Evolutionary conservation across 2,329 filamentous ascomycete species (phyloP), one percentile per base, ranked within the genome.

Genomic region (Alternaria ventricosa): DNA sequence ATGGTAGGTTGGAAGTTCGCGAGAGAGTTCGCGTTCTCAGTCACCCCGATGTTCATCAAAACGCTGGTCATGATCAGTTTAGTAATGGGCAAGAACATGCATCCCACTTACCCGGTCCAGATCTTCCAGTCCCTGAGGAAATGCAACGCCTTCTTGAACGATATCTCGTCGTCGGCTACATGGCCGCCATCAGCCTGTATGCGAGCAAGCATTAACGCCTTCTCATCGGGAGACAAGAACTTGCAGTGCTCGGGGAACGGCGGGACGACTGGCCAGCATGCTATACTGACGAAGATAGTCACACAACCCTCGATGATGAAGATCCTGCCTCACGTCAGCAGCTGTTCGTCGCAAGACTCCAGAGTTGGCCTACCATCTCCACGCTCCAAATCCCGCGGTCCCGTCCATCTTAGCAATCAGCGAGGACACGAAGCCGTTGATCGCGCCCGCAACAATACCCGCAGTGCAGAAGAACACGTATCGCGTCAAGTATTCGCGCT

Each of bases 251-350:
- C 78, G 0, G 87, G 86, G 11, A 79, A 82, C 2, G 82, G 82
- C 0, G 85, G 85, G 69, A 88, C 81, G 66, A 85, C 78, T 54
- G 86, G 78, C 11, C 84, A 85, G 1, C 84, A 84, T 0, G 79
- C 58, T 2, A 82, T 28, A 2, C 84, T 86, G 41, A 86, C 67
- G 58, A 83, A 63, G 46, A 84, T 79, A 6, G 87, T 88, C 57
- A 87, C 65, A 45, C 86, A 71, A 1, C 87, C 87, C 69, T 89
- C 87, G 63, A 89, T 88, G 77, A 89, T 87, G 79, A 89, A 89
- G 69, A 89, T 89, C 75, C 75, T 75, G 20, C 13, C 11, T 15
- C 23, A 36, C 13, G 44, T 61, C 22, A 57, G 43, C 3, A 8
- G 25, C 3, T 10, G 6, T 7, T 7, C 1, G n/a, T 30, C 28